Evolutionary conservation across 1,284 basidiomycete genomes (phyloP).

Genomic region (Cutaneotrichosporon sp.): DNA sequence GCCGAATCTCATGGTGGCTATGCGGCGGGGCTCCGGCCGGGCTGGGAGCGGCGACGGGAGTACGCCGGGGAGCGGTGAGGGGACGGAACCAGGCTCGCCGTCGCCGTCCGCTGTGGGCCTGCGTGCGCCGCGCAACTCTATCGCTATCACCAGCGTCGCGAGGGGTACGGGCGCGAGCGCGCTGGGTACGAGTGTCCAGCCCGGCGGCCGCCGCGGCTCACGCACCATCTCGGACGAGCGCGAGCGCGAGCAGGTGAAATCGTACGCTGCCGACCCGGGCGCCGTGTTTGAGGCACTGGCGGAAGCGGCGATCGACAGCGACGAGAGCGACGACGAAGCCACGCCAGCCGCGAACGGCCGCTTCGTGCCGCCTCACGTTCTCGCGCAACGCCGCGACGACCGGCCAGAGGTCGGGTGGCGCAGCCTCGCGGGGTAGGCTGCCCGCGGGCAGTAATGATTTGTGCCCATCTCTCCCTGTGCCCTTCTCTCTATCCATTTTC

Average conservation of each 20-base stretch:
- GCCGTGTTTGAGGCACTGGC: slow-evolving; percentile 37
- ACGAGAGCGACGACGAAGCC: slow-evolving; percentile 16
- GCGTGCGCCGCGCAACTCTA: background rate
- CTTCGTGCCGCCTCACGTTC: slow-evolving; percentile 43
- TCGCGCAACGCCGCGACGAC: slow-evolving; percentile 25
- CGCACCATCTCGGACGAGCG: slow-evolving; percentile 24
- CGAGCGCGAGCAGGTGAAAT: slow-evolving; percentile 31
- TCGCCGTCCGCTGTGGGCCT: background rate
- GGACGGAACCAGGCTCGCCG: background rate
- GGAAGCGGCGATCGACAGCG: slow-evolving; percentile 24
- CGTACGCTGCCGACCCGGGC: slow-evolving; percentile 36
- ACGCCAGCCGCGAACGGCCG: slow-evolving; percentile 9
- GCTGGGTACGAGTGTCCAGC: background rate
- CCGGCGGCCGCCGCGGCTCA: slow-evolving; percentile 9
- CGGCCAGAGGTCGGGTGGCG: slow-evolving; percentile 35
- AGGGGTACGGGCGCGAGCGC: background rate
- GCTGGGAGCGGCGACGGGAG: background rate
- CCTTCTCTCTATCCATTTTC: too few relatives aligned
- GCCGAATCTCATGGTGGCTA: slow-evolving; percentile 37
- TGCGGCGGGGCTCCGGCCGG: slow-evolving; percentile 17
- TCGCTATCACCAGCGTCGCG: background rate
- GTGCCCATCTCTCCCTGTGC: too few relatives aligned
- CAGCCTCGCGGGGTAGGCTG: slow-evolving; percentile 16
- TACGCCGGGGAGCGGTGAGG: background rate
- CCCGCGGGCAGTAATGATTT: too few relatives aligned